Evolutionary conservation across 2,329 filamentous ascomycete genomes (phyloP), one percentile per base, ranked within the genome.

Genomic region (Zalaria obscura): DNA sequence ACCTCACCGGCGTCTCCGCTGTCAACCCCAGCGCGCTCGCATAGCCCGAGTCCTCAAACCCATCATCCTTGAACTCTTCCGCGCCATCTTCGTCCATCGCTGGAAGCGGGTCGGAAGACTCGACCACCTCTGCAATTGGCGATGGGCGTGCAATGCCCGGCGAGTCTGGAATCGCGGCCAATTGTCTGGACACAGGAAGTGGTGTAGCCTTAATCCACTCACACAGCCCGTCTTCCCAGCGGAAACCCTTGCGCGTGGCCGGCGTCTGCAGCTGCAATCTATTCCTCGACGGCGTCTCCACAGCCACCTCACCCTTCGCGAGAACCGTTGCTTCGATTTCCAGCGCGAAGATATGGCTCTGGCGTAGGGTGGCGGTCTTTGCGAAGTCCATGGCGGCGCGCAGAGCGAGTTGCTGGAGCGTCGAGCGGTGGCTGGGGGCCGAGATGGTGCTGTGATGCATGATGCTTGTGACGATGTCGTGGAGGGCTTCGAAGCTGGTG

Each of bases 161-260:
- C 37, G 39, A 35, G 25, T 33, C 38, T 40, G 27, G 4, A 25
- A 25, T 26, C 25, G 39, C 11, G 28, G 28, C 26, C 18, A 29
- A 27, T 40, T 4, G 4, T 40, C 38, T 10, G 38, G 29, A 7
- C 27, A 18, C 18, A 18, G 18, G 18, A 18, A 18, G 18, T 18
- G 65, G 64, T 5, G 65, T 66, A 32, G 55, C 60, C 1, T 55
- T 52, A n/a, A 67, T 59, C 64, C 64, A 68, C 45, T 68, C 65
- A 25, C 62, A 61, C 31, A 68, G 59, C 6, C 62, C 63, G 38
- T 65, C 63, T 48, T 68, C 64, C 62, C 63, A 67, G 25, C 57
- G 52, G 40, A 62, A 62, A 3, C 57, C 33, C 7, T 25, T 11
- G 34, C 25, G 25, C 6, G 11, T 38, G 18, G 11, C n/a, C 7